phyloP scores from a whole-genome alignment of 257 asterid genomes.

The Solanum medicagineum region DNA sequence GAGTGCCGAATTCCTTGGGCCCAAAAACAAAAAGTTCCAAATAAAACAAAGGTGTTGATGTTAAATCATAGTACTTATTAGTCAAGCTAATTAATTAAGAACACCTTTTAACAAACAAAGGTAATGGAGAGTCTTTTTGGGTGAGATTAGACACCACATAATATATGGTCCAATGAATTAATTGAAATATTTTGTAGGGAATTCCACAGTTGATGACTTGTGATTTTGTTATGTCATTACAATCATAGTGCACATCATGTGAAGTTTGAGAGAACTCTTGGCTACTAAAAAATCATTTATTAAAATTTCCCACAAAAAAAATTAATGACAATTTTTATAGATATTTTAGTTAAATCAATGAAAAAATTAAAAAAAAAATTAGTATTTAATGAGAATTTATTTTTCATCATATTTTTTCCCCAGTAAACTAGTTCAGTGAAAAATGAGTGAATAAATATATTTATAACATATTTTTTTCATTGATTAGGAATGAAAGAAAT shows the following conservation, averaged over 20 bases:
- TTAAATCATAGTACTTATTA: neutral
- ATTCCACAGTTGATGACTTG: neutral
- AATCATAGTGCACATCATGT: neutral
- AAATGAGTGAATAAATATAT: too few species aligned
- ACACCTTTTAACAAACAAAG: neutral
- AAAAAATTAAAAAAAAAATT: too few species aligned
- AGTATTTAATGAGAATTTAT: too few species aligned
- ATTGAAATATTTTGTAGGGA: neutral
- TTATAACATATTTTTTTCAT: too few species aligned
- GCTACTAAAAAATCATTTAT: too few species aligned
- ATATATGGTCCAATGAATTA: neutral
- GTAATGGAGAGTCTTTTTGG: neutral
- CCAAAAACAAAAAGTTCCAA: neutral
- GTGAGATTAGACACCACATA: neutral
- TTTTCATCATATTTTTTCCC: too few species aligned
- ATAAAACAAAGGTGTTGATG: neutral
- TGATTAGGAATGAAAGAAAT: too few species aligned
- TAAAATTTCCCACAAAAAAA: too few species aligned
- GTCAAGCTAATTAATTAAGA: neutral
- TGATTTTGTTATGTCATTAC: neutral
- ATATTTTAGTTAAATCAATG: too few species aligned
- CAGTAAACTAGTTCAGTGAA: too few species aligned
- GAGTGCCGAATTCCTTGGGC: rapidly evolving
- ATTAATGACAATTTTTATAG: too few species aligned
- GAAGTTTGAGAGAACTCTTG: too few species aligned